Base-by-base conservation (phyloP, 192 early-diverging fungal species). In the Dissophora ornata region DNA sequence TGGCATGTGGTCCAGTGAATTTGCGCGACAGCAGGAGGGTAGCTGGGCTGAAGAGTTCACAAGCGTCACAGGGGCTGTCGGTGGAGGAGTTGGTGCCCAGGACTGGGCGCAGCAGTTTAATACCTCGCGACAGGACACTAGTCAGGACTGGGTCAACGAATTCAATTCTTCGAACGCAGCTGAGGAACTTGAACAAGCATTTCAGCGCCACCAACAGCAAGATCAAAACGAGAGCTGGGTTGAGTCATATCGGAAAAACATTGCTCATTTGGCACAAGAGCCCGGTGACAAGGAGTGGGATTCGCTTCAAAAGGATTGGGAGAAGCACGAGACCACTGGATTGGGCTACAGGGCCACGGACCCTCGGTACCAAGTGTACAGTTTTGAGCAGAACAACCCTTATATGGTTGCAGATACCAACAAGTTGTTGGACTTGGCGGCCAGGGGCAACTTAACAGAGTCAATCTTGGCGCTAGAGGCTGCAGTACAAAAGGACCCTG, bases 381-480 rank as follows among this genome's bases (percentile, higher is more conserved):
- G 77, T 25, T 98, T 97, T 82, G 82, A 90, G 19, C 67, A 81
- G 26, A 84, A 84, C 67, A 96, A 96, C 64, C 92, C 92, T 15
- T 96, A 87, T 58, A 54, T 92, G 16, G 38, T 70, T 32, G 85
- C 71, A 44, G 75, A 84, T 15, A 74, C 83, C 21, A 66, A 63
- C 3, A 85, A 91, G 44, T 59, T 85, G 62, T 79, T 85, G 33
- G 83, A 88, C 70, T 66, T 67, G 12, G 70, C 65, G 13, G 69
- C 81, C 12, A 87, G 88, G 22, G 71, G 75, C 22, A 91, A 90
- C 67, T 83, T 99, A 11, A 84, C 91, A 16, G 98, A 98, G 54
- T 85, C 92, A 1, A 96, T 98, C 46, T 78, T 98, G 61, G 92
- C 93, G 6, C 87, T 98, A 11, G 98, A 99, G 79, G 95, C 95